A percentile compares a stretch with the other conserved stretches of the same genome.
These are phyloP conservation scores for Nicotiana tabacum DNA, from an alignment of 257 asterid genomes.

Conservation along the genomic window DNA sequence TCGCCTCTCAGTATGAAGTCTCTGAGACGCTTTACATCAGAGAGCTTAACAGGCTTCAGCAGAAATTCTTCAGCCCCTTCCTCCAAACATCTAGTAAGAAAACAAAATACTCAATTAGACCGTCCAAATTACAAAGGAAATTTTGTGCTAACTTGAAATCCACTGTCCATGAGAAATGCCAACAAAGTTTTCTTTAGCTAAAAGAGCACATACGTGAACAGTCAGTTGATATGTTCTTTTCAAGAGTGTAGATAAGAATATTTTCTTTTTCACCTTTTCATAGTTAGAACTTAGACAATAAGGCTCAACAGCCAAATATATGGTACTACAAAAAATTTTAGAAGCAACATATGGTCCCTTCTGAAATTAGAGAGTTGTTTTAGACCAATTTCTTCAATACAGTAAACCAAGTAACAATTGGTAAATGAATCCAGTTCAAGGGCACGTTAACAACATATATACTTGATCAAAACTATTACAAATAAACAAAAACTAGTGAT, in stretches of 20 bases:
- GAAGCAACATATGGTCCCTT: background rate
- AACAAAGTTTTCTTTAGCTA: background rate
- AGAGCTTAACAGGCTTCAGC: constrained; percentile 72
- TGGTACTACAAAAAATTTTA: background rate
- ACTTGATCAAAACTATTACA: background rate
- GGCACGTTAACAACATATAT: background rate
- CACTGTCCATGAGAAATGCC: background rate
- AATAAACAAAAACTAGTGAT: background rate
- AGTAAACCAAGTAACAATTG: background rate
- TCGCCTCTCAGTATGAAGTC: constrained; percentile 44
- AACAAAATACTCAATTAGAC: background rate
- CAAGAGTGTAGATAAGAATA: too few relatives aligned
- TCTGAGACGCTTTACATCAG: constrained; percentile 60
- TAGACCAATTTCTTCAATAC: background rate
- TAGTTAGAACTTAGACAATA: background rate
- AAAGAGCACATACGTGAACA: background rate
- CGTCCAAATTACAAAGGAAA: background rate
- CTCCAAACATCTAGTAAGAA: constrained; percentile 52
- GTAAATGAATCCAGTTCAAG: background rate
- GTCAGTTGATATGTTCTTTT: too few relatives aligned
- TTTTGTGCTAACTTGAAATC: too few relatives aligned
- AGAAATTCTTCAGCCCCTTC: constrained; percentile 90
- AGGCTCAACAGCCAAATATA: too few relatives aligned
- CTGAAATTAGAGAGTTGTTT: background rate
- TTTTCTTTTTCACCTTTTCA: background rate